Evolutionary conservation across 805 yeast species (phyloP).

Genomic region (Sugiyamaella chiloensis): DNA sequence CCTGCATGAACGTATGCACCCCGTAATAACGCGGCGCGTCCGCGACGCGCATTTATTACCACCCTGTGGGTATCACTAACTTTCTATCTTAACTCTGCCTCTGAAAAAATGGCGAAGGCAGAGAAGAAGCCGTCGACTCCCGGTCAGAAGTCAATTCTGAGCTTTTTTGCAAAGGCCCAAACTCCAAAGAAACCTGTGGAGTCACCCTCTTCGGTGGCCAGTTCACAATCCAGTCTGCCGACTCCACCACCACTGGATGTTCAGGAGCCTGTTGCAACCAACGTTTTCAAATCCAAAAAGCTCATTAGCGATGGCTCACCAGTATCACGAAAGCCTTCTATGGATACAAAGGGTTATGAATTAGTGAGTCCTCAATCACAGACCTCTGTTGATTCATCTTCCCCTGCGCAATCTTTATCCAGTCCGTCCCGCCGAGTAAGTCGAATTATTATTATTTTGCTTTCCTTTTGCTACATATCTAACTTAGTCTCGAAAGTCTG

Average conservation of each 20-base stretch:
- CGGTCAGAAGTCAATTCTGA: constrained; percentile 10
- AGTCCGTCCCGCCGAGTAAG: constrained; percentile 5
- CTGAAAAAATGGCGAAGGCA: neutral
- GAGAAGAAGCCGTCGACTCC: constrained; percentile 5
- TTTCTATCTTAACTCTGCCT: neutral
- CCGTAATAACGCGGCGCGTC: constrained; percentile 1
- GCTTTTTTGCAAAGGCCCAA: constrained; percentile 13
- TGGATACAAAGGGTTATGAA: neutral
- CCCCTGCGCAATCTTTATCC: neutral
- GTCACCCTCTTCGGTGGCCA: neutral
- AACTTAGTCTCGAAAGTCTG: neutral
- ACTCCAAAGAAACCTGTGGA: neutral
- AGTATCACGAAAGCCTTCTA: neutral
- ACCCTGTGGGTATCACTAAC: neutral
- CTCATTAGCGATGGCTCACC: neutral
- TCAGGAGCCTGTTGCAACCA: neutral
- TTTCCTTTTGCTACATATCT: too few species aligned
- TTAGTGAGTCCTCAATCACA: neutral
- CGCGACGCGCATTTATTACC: constrained; percentile 1
- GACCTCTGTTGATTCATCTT: constrained; percentile 1
- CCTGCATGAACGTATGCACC: neutral
- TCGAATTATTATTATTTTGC: neutral
- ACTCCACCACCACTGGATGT: neutral
- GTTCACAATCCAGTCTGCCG: neutral
- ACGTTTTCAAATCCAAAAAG: neutral